Percentiles rank a stretch among this genome's conserved stretches.
phyloP scores from a whole-genome alignment of 305 asterid genomes.

The Fraxinus sp. region DNA sequence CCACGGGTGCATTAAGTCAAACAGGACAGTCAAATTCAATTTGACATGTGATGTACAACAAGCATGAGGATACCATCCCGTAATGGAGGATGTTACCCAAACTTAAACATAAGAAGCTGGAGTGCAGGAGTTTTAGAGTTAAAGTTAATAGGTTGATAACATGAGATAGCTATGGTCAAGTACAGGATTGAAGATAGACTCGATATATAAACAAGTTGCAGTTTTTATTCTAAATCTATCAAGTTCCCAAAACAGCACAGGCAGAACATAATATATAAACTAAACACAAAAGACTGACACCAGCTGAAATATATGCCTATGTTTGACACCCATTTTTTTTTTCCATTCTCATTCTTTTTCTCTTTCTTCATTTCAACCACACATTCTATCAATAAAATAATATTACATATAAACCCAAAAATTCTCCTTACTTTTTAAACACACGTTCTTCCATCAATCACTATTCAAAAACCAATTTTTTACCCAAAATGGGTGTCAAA shows the following conservation, averaged over 20 bases:
- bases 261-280: neutral
- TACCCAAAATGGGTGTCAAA: no score
- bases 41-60: neutral
- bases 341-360: no score
- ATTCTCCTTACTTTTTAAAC: no score
- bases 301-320: neutral
- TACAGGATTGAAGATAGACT: neutral
- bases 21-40: neutral
- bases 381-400: no score
- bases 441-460: no score
- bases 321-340: no score
- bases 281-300: neutral
- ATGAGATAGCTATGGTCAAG: neutral
- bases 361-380: no score
- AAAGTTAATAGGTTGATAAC: neutral
- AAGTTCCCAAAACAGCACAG: neutral
- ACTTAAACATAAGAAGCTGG: neutral
- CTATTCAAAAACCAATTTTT: no score
- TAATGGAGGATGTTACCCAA: neutral
- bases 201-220: neutral
- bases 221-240: neutral
- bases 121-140: neutral
- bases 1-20: neutral
- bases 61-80: neutral
- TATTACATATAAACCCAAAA: no score